A percentile compares a stretch with the other conserved stretches of the same genome.
Conservation (phyloP, 306 rosid species). For the Lathyrus aphaca region DNA sequence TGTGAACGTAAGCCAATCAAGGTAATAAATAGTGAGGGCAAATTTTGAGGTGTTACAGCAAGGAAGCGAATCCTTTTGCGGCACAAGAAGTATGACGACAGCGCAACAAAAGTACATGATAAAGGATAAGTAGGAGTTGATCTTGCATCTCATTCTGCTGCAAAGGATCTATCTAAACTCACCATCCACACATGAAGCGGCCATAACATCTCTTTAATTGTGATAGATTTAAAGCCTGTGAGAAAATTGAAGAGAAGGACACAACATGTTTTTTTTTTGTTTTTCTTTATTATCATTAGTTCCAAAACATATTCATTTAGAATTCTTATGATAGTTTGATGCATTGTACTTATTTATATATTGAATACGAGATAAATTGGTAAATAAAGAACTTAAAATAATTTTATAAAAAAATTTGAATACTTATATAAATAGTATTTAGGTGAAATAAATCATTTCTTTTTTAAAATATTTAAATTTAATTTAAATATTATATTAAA, state of each 20-base stretch:
- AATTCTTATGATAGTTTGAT: slow-evolving; percentile 12
- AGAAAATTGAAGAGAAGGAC: slow-evolving; percentile 70
- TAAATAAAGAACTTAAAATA: slow-evolving; percentile 30
- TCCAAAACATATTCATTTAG: slow-evolving; percentile 17
- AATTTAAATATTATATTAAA: too few relatives aligned
- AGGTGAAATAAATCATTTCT: too few relatives aligned
- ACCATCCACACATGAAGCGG: slow-evolving; percentile 79
- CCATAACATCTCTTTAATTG: slow-evolving; percentile 78
- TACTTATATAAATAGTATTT: too few relatives aligned
- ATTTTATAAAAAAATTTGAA: too few relatives aligned
- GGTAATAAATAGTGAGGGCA: too few relatives aligned
- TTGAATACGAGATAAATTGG: slow-evolving; percentile 8
- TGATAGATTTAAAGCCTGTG: slow-evolving; percentile 72
- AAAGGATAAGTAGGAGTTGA: slow-evolving; percentile 50
- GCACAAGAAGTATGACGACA: slow-evolving; percentile 66
- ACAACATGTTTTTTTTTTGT: slow-evolving; percentile 31
- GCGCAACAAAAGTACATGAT: slow-evolving; percentile 25
- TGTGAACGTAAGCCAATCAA: too few relatives aligned
- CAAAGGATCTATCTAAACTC: slow-evolving; percentile 68
- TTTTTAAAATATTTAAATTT: too few relatives aligned
- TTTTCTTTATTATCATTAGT: slow-evolving; percentile 20
- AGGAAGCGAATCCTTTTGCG: slow-evolving; percentile 74
- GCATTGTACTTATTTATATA: slow-evolving; percentile 6
- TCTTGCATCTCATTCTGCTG: slow-evolving; percentile 83
- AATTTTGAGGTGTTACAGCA: too few relatives aligned